Evolutionary conservation across 2,329 filamentous ascomycete species (phyloP), one percentile per base, ranked within the genome.

Genomic region (Xylaria sp.): DNA sequence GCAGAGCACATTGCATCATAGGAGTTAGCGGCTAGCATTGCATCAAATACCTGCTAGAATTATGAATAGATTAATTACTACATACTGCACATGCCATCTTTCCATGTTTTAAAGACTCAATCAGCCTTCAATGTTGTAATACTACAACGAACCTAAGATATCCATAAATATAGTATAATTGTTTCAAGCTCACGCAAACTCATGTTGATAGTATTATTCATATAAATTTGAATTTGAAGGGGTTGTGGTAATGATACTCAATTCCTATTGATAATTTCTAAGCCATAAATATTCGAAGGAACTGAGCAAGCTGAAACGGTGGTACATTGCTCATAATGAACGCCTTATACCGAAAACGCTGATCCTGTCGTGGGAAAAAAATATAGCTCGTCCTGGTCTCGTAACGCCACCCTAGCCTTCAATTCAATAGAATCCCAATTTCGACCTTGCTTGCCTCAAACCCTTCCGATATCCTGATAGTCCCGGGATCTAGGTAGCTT

Each of bases 1-100:
- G 48, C 17, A 48, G 64, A 34, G 36, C 12, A 27, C 48, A 54
- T 19, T 32, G 53, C 57, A 64, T 64, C 53, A 48, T 57, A 53
- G 54, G 50, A 27, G 50, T 47, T 27, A n/a, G 55, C 21, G 53
- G 48, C 12, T 57, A 47, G 59, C 47, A 39, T 51, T 66, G 47
- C 34, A 24, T 42, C 1, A 9, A 45, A 65, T 56, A 48, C 24
- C 17, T 55, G 45, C 50, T 58, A 24, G 24, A 55, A 14, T 27
- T 59, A 19, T 50, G 14, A 56, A 50, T 42, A 67, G 42, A 48
- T 17, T 45, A 19, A 21, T 48, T 6, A 17, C 24, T 27, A 4
- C 24, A 27, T 27, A 27, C 24, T 27, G 24, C 4, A 27, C 24
- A 27, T 27, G 4, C 24, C 24, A 27, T 27, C 24, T 27, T 27